Base-by-base conservation (phyloP, 2,329 filamentous ascomycete genomes). In the Nemania sp. region DNA sequence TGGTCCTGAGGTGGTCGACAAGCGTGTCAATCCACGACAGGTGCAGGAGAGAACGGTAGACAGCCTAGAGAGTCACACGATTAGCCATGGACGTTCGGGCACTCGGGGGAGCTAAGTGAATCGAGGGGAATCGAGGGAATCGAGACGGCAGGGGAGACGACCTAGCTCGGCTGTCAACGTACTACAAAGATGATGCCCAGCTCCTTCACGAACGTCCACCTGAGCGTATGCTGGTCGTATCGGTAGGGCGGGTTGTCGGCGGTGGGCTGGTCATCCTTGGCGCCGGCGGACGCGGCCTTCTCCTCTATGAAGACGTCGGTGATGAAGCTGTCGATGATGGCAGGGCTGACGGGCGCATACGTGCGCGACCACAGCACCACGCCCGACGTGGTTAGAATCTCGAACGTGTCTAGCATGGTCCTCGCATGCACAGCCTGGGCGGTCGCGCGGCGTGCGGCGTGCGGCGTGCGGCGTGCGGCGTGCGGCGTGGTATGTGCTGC, bases 251-350 rank as follows among this genome's bases (percentile, higher is more conserved):
- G 83, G 63, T 90, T 90, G 45, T 75, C 77, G 14, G 82, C 76
- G 12, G 84, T 80, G 6, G 85, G 83, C 44, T 74, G 76, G 42
- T 79, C 74, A 56, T 85, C 81, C 61, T 84, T 83, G 47, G 84
- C 78, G 50, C 82, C 77, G 48, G 81, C 78, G 45, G 79, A 79
- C 53, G 84, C 80, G 56, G 83, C 82, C 72, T 90, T 92, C 77
- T 97, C 93, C 75, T 99, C 94, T 68, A 99, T 97, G 71, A 99
- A 97, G 69, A 97, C 90, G 73, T 97, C 91, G 71, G 87, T 86
- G 74, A 99, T 97, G 72, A 99, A 87, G 77, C 84, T 89, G 78
- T 99, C 97, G 78, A 99, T 86, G 61, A 97, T 80, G 64, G 88
- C 86, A 37, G 89, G 83, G 70, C 86, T 91, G 68, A 96, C 85